phyloP scores from a whole-genome alignment of 1,139 yeast species.

The Debaryomyces singareniensis region DNA sequence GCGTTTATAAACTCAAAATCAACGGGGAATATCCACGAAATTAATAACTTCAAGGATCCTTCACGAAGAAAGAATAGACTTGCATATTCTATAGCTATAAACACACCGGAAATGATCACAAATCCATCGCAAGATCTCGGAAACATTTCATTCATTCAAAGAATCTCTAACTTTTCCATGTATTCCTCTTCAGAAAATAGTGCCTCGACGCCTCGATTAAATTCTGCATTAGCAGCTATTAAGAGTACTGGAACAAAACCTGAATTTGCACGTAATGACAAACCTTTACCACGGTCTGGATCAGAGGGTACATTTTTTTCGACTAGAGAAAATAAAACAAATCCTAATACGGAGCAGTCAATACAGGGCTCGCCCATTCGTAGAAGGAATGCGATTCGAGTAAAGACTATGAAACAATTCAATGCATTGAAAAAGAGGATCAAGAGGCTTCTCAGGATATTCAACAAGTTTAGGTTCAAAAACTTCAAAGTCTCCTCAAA shows the following conservation, averaged over 20 bases:
- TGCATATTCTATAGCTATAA: no score
- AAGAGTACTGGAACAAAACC: not conserved
- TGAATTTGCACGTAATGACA: no score
- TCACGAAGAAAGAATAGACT: no score
- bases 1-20: no score
- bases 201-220: not conserved
- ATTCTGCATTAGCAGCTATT: not conserved
- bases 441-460: constrained; percentile 16
- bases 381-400: constrained; percentile 30
- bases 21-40: no score
- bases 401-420: constrained; percentile 25
- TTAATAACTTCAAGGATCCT: no score
- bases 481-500: constrained; percentile 25
- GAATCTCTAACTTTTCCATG: no score
- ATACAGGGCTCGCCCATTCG: constrained; percentile 7
- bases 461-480: constrained; percentile 16
- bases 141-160: no score
- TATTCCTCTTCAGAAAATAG: not conserved
- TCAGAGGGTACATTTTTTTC: constrained; percentile 38
- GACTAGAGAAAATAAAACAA: constrained; percentile 17
- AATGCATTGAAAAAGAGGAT: constrained; percentile 26
- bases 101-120: no score
- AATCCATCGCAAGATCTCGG: no score
- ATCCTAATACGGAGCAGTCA: not conserved
- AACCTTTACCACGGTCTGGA: not conserved